Evolutionary conservation across 345 rosid genomes (phyloP).

Genomic region (Angophora floribunda): DNA sequence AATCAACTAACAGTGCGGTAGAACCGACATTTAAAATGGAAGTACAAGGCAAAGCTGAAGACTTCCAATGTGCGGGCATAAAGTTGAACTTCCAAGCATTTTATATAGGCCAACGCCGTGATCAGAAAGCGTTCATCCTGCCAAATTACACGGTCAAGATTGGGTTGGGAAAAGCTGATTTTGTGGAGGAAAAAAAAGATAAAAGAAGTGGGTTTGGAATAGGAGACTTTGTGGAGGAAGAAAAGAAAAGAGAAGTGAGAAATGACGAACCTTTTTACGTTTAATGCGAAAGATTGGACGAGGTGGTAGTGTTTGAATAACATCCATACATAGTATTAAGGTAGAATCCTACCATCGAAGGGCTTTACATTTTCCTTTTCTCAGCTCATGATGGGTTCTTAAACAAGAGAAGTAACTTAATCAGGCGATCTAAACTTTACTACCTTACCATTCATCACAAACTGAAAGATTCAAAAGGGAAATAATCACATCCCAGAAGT

Average conservation of each 20-base stretch:
- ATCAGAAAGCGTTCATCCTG: neutral
- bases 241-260: too few relatives aligned
- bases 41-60: neutral
- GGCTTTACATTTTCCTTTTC: neutral
- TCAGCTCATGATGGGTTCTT: neutral
- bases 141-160: neutral
- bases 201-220: too few relatives aligned
- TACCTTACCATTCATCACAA: neutral
- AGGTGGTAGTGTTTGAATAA: neutral
- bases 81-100: neutral
- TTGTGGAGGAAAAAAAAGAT: neutral
- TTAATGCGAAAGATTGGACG: neutral
- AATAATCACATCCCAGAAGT: neutral
- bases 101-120: neutral
- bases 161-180: neutral
- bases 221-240: too few relatives aligned
- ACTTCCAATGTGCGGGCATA: neutral
- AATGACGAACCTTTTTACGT: neutral
- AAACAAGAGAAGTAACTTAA: neutral
- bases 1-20: neutral
- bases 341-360: neutral
- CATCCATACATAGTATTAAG: neutral
- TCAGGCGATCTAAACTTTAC: neutral
- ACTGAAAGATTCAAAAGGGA: neutral
- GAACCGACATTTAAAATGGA: neutral